Evolutionary conservation across 2,329 filamentous ascomycete species (phyloP).

Genomic region (Fusarium buxicola): DNA sequence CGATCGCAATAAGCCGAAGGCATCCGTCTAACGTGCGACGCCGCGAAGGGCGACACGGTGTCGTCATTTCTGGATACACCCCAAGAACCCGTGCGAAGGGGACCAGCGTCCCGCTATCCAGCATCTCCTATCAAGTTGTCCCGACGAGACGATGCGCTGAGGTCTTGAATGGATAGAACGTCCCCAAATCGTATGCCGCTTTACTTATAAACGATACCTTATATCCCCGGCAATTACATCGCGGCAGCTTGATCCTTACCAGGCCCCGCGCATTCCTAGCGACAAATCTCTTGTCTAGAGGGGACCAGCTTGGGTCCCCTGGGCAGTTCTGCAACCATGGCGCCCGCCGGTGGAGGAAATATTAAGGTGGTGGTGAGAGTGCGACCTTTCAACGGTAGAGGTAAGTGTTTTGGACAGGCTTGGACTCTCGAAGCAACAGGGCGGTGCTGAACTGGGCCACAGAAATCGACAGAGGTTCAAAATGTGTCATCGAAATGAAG

Average conservation of each 20-base stretch:
- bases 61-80: constrained; percentile 45
- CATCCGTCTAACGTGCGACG: constrained; percentile 16
- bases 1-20: constrained; percentile 16
- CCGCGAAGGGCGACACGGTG: constrained; percentile 30
- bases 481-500: constrained; percentile 98
- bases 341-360: constrained; percentile 82
- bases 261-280: constrained; percentile 45
- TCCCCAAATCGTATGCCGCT: constrained; percentile 31
- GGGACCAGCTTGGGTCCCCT: constrained; percentile 54
- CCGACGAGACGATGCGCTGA: constrained; percentile 43
- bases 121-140: constrained; percentile 26
- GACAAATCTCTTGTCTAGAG: constrained; percentile 41
- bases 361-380: constrained; percentile 99
- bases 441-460: constrained; percentile 38
- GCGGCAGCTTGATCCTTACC: constrained; percentile 25
- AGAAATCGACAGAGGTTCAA: constrained; percentile 92
- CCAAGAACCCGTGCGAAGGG: constrained; percentile 32
- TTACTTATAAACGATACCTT: constrained; percentile 23
- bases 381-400: constrained; percentile 95
- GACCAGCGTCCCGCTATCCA: constrained; percentile 25
- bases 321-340: constrained; percentile 50
- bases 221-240: constrained; percentile 12
- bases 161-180: constrained; percentile 35
- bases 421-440: background rate
- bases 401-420: constrained; percentile 59